Conservation (phyloP, 2,329 filamentous ascomycete species). For the Aphanocladium album region DNA sequence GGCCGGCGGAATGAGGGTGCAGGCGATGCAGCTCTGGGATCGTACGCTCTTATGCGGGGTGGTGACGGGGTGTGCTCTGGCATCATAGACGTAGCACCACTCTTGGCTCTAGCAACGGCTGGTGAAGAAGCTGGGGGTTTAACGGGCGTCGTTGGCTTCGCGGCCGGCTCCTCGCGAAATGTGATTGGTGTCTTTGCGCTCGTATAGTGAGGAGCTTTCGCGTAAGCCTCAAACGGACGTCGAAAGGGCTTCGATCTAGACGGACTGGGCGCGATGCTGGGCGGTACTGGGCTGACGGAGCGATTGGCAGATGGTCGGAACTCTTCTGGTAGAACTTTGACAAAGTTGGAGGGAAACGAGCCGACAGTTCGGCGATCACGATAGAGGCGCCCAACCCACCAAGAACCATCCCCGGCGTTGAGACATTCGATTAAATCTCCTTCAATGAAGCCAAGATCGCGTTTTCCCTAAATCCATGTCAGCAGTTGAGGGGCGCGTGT, state of each 20-base stretch:
- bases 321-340: slow-evolving; percentile 77
- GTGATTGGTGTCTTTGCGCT: slow-evolving; percentile 56
- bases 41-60: slow-evolving; percentile 22
- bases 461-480: slow-evolving; percentile 60
- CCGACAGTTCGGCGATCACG: slow-evolving; percentile 88
- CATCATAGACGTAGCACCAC: background rate
- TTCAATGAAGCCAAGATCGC: slow-evolving; percentile 93
- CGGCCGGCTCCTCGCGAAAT: slow-evolving; percentile 40
- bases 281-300: slow-evolving; percentile 56
- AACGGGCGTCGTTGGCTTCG: background rate
- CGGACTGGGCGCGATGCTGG: slow-evolving; percentile 49
- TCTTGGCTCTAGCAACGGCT: slow-evolving; percentile 8
- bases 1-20: slow-evolving; percentile 23
- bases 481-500: background rate
- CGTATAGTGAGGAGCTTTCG: slow-evolving; percentile 61
- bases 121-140: background rate
- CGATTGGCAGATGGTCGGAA: slow-evolving; percentile 68
- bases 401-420: slow-evolving; percentile 94
- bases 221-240: slow-evolving; percentile 63
- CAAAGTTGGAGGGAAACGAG: slow-evolving; percentile 95
- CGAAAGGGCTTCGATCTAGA: slow-evolving; percentile 60
- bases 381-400: slow-evolving; percentile 93
- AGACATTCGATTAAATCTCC: slow-evolving; percentile 97
- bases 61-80: slow-evolving; percentile 17
- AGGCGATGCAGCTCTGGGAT: slow-evolving; percentile 28